Conservation (phyloP, 257 asterid genomes). For the Salvia splendens region DNA sequence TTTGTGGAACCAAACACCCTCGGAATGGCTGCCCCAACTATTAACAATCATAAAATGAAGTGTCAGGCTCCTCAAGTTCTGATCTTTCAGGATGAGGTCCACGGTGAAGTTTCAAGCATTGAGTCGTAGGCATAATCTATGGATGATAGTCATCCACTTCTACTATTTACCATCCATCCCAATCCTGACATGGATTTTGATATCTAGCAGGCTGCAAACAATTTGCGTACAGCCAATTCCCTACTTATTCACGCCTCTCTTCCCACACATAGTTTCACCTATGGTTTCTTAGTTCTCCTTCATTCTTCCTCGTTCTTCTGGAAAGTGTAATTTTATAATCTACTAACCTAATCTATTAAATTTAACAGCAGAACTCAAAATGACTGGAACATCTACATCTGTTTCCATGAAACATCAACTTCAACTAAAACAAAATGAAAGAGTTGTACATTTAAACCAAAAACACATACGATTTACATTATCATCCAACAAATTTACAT, state of each 20-base stretch:
- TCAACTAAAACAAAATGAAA: background rate
- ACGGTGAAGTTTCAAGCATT: background rate
- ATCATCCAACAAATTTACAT: no score
- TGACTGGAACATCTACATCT: conserved; percentile 12
- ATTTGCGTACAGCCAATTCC: background rate
- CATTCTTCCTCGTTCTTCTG: background rate
- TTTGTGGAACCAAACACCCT: background rate
- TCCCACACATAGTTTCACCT: background rate
- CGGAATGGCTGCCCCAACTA: background rate
- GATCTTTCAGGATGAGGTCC: background rate
- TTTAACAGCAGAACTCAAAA: background rate
- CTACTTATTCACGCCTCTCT: conserved; percentile 1
- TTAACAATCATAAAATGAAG: conserved; percentile 4
- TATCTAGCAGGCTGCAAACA: background rate
- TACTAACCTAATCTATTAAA: background rate
- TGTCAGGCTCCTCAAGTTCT: background rate
- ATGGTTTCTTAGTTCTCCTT: background rate
- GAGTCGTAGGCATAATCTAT: background rate
- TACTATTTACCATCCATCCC: conserved; percentile 13
- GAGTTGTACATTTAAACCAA: background rate
- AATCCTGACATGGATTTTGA: background rate
- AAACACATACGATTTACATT: background rate
- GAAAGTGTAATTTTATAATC: background rate
- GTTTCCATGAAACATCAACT: background rate
- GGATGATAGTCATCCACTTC: background rate